Percentiles rank a stretch among this genome's conserved stretches.
Conservation (phyloP, 75 land plant species). For the Picea sitchensis region DNA sequence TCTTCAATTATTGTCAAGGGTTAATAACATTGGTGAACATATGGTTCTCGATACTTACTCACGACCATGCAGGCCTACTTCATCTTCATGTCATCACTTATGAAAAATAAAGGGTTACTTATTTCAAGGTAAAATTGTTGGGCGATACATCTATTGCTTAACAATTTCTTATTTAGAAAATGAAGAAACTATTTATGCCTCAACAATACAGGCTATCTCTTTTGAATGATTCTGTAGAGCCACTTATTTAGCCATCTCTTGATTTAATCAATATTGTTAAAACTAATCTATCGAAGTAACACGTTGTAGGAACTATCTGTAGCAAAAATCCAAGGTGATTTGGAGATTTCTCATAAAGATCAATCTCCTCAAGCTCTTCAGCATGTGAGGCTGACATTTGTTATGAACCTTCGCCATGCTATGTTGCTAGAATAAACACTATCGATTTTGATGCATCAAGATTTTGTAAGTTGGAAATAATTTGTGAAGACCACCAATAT, state of each 20-base stretch:
- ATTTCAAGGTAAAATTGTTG: no score
- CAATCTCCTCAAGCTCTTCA: constrained; percentile 48
- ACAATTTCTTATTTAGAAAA: no score
- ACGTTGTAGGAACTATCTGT: constrained; percentile 78
- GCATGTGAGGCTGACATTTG: constrained; percentile 52
- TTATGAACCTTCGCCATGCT: no score
- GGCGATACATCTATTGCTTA: no score
- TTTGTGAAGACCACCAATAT: neutral
- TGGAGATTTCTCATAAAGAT: constrained; percentile 29
- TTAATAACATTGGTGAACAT: no score
- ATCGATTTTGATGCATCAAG: no score
- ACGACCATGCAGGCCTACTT: no score
- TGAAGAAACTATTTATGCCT: constrained; percentile 65
- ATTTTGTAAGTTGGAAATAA: neutral
- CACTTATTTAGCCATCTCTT: constrained; percentile 64
- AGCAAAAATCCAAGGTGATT: constrained; percentile 63
- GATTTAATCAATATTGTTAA: constrained; percentile 63
- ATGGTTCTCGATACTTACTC: no score
- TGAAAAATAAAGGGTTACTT: no score
- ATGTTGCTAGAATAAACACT: no score
- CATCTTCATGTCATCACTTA: no score
- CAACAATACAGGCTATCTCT: constrained; percentile 79
- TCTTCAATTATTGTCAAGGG: no score
- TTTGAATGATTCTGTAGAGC: constrained; percentile 49
- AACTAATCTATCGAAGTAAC: constrained; percentile 58